These are phyloP conservation scores for Exophiala sp. DNA, from an alignment of 2,329 filamentous ascomycete genomes.

Conservation along the genomic window DNA sequence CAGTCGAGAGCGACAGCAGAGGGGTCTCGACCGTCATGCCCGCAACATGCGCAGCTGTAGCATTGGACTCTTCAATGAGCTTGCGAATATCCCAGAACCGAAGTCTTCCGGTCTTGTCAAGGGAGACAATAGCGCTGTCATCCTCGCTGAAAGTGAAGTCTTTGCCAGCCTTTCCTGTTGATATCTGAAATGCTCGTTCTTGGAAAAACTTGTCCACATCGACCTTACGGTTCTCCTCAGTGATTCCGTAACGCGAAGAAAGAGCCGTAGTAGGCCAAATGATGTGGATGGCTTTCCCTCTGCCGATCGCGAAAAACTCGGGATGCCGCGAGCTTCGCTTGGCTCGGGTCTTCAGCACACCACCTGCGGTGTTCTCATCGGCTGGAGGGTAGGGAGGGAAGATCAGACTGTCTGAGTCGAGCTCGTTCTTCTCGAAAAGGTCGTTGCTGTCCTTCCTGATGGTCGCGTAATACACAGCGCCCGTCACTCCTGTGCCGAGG, in stretches of 20 bases:
- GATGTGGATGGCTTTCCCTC: slow-evolving; percentile 93
- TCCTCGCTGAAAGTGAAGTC: slow-evolving; percentile 98
- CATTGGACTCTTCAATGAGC: slow-evolving; percentile 55
- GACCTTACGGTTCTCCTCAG: slow-evolving; percentile 57
- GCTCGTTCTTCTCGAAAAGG: slow-evolving; percentile 70
- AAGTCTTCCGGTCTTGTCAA: slow-evolving; percentile 93
- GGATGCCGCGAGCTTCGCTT: slow-evolving; percentile 85
- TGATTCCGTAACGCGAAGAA: slow-evolving; percentile 47
- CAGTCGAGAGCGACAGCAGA: slow-evolving; percentile 80
- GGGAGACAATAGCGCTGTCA: slow-evolving; percentile 86
- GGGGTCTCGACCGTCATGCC: slow-evolving; percentile 79
- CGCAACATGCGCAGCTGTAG: slow-evolving; percentile 42
- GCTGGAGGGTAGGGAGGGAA: slow-evolving; percentile 81
- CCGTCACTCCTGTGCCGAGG: slow-evolving; percentile 88
- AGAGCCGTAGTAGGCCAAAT: slow-evolving; percentile 62
- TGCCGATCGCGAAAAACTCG: slow-evolving; percentile 90
- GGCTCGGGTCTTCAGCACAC: slow-evolving; percentile 91
- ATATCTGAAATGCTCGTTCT: slow-evolving; percentile 86
- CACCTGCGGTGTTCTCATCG: slow-evolving; percentile 86
- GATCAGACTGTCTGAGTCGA: slow-evolving; percentile 82
- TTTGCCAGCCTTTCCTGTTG: slow-evolving; percentile 95
- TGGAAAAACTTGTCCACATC: slow-evolving; percentile 84
- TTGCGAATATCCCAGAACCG: slow-evolving; percentile 97
- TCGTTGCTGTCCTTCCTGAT: slow-evolving; percentile 75
- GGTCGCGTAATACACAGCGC: slow-evolving; percentile 92